Evolutionary conservation across 176 grass and related monocot genomes (phyloP).

Genomic region (Phoenix roebelenii): DNA sequence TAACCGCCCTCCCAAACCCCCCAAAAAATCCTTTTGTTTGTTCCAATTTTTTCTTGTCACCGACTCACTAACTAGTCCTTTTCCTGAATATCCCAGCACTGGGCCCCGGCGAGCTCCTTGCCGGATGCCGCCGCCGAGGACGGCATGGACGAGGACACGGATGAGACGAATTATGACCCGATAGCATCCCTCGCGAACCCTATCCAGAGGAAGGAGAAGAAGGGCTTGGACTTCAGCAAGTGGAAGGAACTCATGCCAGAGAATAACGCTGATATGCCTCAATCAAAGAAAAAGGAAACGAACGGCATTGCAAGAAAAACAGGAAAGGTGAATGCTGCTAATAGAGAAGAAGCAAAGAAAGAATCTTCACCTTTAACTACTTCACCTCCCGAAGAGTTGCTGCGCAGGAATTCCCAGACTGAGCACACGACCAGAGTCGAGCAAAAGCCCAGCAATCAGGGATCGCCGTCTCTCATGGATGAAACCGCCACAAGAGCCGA

Average conservation of each 20-base stretch:
- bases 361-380: slow-evolving; percentile 2
- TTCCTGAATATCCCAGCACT: slow-evolving; percentile 34
- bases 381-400: background rate
- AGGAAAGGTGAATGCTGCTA: slow-evolving; percentile 8
- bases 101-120: slow-evolving; percentile 22
- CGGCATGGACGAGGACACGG: slow-evolving; percentile 38
- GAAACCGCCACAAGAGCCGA: background rate
- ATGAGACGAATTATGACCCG: slow-evolving; percentile 34
- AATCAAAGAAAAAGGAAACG: slow-evolving; percentile 16
- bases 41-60: background rate
- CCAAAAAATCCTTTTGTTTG: background rate
- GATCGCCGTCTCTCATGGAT: background rate
- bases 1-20: too few relatives aligned
- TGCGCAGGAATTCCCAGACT: too few relatives aligned
- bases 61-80: background rate
- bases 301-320: slow-evolving; percentile 18
- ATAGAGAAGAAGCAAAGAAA: slow-evolving; percentile 8
- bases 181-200: slow-evolving; percentile 27
- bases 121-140: slow-evolving; percentile 23
- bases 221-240: slow-evolving; percentile 62
- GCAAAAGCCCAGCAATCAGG: background rate
- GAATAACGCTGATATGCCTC: slow-evolving; percentile 12
- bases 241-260: slow-evolving; percentile 43
- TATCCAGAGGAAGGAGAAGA: slow-evolving; percentile 70
- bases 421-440: too few relatives aligned